These are phyloP conservation scores for Intubia oerlemansii DNA, from an alignment of 2,329 filamentous ascomycete species.

Conservation along the genomic window DNA sequence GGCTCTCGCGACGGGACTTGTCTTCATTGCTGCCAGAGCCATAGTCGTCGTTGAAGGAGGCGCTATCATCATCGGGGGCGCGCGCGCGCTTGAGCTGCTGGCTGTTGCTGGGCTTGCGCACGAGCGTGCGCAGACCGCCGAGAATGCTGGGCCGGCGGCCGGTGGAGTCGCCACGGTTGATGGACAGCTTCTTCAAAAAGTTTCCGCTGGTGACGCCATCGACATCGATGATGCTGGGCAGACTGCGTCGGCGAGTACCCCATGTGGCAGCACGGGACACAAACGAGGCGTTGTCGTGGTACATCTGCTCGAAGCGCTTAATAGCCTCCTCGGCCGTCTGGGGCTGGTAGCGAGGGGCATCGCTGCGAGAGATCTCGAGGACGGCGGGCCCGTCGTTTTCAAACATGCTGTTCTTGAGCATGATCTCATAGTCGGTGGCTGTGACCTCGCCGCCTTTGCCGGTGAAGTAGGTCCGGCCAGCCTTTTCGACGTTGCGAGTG, in stretches of 20 bases:
- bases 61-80: slow-evolving; percentile 14
- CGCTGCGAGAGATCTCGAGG: slow-evolving; percentile 21
- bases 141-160: slow-evolving; percentile 31
- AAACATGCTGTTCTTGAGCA: slow-evolving; percentile 22
- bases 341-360: slow-evolving; percentile 19
- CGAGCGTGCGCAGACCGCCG: slow-evolving; percentile 25
- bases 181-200: slow-evolving; percentile 39
- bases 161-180: slow-evolving; percentile 20
- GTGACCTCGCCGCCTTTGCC: slow-evolving; percentile 20
- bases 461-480: slow-evolving; percentile 27
- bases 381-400: slow-evolving; percentile 28
- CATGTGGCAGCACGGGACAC: slow-evolving; percentile 45
- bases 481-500: slow-evolving; percentile 27
- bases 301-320: slow-evolving; percentile 26
- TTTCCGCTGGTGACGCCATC: slow-evolving; percentile 38
- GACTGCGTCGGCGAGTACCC: slow-evolving; percentile 44
- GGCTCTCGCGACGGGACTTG: neutral
- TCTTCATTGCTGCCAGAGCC: slow-evolving; percentile 12
- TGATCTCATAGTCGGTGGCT: slow-evolving; percentile 25
- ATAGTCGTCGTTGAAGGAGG: slow-evolving; percentile 7
- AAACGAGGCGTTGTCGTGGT: slow-evolving; percentile 33
- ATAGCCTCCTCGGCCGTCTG: slow-evolving; percentile 31
- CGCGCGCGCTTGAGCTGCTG: slow-evolving; percentile 24
- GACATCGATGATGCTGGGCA: slow-evolving; percentile 35
- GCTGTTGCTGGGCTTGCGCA: slow-evolving; percentile 25